Base-by-base conservation (phyloP, 2,329 filamentous ascomycete species). In the Penicillium sp. region DNA sequence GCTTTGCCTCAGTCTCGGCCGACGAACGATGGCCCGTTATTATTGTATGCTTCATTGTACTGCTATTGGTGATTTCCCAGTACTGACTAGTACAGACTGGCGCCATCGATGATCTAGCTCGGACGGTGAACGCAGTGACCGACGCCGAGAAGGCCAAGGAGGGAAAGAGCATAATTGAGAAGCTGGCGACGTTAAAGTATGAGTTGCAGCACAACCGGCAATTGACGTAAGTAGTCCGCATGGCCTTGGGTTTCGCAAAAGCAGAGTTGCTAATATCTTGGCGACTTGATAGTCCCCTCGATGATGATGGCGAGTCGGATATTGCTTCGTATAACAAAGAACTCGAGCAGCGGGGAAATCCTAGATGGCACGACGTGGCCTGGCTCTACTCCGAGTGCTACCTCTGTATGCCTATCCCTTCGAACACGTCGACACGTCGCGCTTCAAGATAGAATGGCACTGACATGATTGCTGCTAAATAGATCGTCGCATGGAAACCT, bases 321-420 rank as follows among this genome's bases (percentile, higher is more conserved):
- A 86, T 97, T 33, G 84, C 84, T 14, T 82, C 85, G 43, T 99
- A 97, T 80, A 99, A 99, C 79, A 82, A 88, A 66, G 93, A 98
- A 77, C 80, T 99, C 6, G 85, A 89, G 67, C 83, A 88, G 66
- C 84, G 92, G 22, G 90, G 89, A 46, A 85, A 84, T 51, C 87
- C 90, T 0, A 88, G 85, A 51, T 99, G 95, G 95, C 89, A 94
- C 73, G 84, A 89, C 64, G 87, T 89, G 5, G 85, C 93, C 6
- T 99, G 95, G 95, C 84, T 99, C 1, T 99, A 87, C 77, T 83
- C 89, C 28, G 95, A 99, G 81, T 98, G 95, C 81, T 98, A 98
- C 76, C 84, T 99, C 60, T 98, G 77, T 79, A 70, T 52, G 76
- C 69, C 30, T 10, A 33, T 22, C 16, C 35, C 28, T 1, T 14